Base-by-base conservation (phyloP, 2,329 filamentous ascomycete species). In the Diaporthe eres region DNA sequence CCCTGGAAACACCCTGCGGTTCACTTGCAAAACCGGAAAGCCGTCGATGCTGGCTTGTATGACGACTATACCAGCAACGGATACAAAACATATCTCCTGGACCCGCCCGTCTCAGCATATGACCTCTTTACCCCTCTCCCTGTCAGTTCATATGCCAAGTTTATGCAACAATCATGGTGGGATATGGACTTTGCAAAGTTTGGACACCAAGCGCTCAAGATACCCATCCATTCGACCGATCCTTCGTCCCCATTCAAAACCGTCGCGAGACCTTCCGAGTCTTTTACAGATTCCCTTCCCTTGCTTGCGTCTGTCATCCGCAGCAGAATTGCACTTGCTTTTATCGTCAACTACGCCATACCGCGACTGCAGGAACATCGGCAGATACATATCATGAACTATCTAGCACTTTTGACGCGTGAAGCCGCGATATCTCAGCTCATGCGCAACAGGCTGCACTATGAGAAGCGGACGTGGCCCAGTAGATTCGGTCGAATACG, bases 391-490 rank as follows among this genome's bases (percentile, higher is more conserved):
- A 42, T 61, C 37, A 8, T 61, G 34, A 4, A 9, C 13, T 61
- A 61, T 13, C 37, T 61, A 17, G 0, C 6, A 3, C 22, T 39
- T 10, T 28, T 61, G 13, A 61, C 58, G 37, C 12, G 22, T 15
- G 37, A 61, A 4, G 37, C 10, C 7, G 58, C 58, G 8, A 2
- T 13, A 42, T n/a, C 37, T 25, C 12, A 17, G 3, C 2, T 61
- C 12, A 15, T 61, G 19, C 37, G 58, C 13, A 61, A 61, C 4
- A 42, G 58, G n/a, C 13, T 61, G 37, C 58, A 61, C 22, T 61
- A 61, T 42, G 58, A 61, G 37, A 61, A 61, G 58, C n/a, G 37
- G 28, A 44, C 58, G 37, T 61, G 58, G 58, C 58, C 58, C 3
- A 15, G 3, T 6, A 42, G 22, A 10, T 5, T 25, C 10, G 12